phyloP scores from a whole-genome alignment of 1,139 yeast genomes.

The Yamadazyma friedrichii region DNA sequence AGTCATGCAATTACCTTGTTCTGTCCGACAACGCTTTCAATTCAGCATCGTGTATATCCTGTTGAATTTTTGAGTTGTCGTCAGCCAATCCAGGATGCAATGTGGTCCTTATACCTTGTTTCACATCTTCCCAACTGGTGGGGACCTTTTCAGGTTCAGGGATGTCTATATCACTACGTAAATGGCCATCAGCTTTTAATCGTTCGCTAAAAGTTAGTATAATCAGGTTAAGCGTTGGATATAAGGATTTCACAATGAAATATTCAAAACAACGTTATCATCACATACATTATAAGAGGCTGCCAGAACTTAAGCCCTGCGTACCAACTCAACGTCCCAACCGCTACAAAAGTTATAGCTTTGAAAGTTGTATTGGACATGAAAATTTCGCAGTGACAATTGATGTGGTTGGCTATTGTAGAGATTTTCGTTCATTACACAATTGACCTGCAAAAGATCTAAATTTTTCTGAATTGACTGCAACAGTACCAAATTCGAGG shows the following conservation, averaged over 20 bases:
- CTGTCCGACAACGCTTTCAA: not conserved
- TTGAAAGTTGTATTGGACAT: conserved; percentile 29
- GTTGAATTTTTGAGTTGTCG: not conserved
- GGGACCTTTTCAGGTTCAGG: conserved; percentile 44
- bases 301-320: conserved; percentile 69
- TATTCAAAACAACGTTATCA: not conserved
- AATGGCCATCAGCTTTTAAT: conserved; percentile 63
- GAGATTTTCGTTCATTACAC: too few species aligned
- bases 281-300: conserved; percentile 65
- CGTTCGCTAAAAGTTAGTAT: conserved; percentile 49
- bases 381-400: conserved; percentile 3
- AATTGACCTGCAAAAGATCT: too few species aligned
- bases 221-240: not conserved
- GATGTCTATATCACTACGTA: conserved; percentile 56
- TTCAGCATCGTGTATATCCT: not conserved
- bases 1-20: too few species aligned
- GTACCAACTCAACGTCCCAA: conserved; percentile 42
- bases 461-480: too few species aligned
- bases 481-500: too few species aligned
- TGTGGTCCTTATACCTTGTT: conserved; percentile 22
- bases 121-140: conserved; percentile 39
- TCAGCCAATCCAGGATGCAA: conserved; percentile 21
- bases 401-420: not conserved
- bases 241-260: not conserved
- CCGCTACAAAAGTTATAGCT: conserved; percentile 27